These are phyloP conservation scores for Stephanocyclus meneghinianus DNA, from an alignment of 352 stramenopile genomes.

Conservation along the genomic window DNA sequence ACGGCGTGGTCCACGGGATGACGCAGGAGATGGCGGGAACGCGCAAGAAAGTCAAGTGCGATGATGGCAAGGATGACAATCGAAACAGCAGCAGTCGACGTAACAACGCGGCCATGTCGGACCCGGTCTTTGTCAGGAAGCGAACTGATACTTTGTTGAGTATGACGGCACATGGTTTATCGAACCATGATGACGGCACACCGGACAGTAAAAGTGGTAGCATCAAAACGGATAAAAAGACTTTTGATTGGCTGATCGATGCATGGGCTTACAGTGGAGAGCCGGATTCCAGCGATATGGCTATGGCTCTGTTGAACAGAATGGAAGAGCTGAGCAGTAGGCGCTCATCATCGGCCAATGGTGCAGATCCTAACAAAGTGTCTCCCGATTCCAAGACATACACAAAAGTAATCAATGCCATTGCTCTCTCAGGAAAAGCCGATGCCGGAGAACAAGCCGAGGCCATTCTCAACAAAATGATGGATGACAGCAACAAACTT, in stretches of 20 bases:
- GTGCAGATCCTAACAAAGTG: constrained; percentile 44
- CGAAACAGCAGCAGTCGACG: background rate
- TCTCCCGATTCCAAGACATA: constrained; percentile 45
- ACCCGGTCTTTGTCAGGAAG: constrained; percentile 62
- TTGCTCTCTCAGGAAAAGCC: constrained; percentile 28
- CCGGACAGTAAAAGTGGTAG: constrained; percentile 7
- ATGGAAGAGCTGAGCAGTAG: constrained; percentile 70
- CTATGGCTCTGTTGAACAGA: constrained; percentile 48
- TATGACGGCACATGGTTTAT: constrained; percentile 22
- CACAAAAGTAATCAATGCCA: constrained; percentile 47
- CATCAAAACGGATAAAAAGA: constrained; percentile 46
- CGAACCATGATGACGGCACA: constrained; percentile 14
- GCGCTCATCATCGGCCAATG: constrained; percentile 20
- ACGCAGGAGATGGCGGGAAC: background rate
- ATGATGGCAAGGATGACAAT: background rate
- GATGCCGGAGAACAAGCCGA: constrained; percentile 45
- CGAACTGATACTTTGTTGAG: constrained; percentile 51
- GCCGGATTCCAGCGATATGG: constrained; percentile 55
- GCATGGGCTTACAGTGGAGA: constrained; percentile 66
- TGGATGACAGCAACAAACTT: constrained; percentile 20
- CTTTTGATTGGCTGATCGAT: constrained; percentile 76
- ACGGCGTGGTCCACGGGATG: background rate
- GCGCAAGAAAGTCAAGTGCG: background rate
- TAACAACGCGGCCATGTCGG: constrained; percentile 59
- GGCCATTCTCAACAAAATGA: constrained; percentile 63